phyloP scores from a whole-genome alignment of 306 rosid genomes.

The Cucumis cinereus region DNA sequence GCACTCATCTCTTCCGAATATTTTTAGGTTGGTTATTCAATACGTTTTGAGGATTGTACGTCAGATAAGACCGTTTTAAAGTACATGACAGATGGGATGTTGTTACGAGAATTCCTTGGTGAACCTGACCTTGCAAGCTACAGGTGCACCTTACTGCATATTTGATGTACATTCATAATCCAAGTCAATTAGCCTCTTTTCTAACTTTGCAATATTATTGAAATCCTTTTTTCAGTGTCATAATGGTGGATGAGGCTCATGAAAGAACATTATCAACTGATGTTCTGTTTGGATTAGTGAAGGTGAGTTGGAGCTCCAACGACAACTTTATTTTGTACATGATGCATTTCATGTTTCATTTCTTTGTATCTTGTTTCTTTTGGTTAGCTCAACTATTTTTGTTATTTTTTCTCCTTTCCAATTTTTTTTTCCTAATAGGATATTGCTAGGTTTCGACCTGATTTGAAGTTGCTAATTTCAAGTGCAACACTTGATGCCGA shows the following conservation, averaged over 20 bases:
- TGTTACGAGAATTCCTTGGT: slow-evolving; percentile 85
- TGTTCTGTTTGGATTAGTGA: slow-evolving; percentile 85
- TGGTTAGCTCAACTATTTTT: not conserved
- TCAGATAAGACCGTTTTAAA: slow-evolving; percentile 87
- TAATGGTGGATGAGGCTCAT: slow-evolving; percentile 99
- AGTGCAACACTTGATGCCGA: slow-evolving; percentile 98
- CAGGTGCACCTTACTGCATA: slow-evolving; percentile 31
- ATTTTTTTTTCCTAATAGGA: slow-evolving; percentile 35
- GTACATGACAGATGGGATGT: slow-evolving; percentile 99
- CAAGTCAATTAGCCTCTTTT: not conserved
- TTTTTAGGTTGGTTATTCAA: slow-evolving; percentile 90
- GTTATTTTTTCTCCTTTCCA: not conserved
- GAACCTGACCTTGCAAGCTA: slow-evolving; percentile 89
- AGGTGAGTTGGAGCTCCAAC: slow-evolving; percentile 36
- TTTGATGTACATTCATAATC: not conserved
- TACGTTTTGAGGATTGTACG: slow-evolving; percentile 96
- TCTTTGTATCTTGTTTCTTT: not conserved
- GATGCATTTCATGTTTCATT: not conserved
- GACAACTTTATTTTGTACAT: not conserved
- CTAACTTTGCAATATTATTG: slow-evolving; percentile 12
- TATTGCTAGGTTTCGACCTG: slow-evolving; percentile 85
- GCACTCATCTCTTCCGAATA: not conserved
- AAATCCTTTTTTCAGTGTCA: slow-evolving; percentile 48
- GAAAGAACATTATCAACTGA: slow-evolving; percentile 98
- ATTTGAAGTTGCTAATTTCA: slow-evolving; percentile 81